phyloP scores from a whole-genome alignment of 768 basidiomycete species.

The Clathrus columnatus region DNA sequence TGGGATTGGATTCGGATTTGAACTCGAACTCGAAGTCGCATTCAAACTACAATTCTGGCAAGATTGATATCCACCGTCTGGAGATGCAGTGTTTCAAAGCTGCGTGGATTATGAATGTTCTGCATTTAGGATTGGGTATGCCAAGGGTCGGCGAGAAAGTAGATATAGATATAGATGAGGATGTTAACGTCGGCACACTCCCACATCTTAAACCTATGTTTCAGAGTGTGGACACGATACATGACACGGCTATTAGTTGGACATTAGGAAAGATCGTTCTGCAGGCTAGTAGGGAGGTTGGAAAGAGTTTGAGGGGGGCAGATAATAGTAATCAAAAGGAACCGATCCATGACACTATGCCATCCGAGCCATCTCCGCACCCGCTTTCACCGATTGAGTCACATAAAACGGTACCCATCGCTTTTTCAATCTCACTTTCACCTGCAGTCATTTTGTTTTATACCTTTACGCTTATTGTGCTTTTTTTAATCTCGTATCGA shows the following conservation, averaged over 20 bases:
- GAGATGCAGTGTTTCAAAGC: constrained; percentile 99
- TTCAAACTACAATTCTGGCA: constrained; percentile 25
- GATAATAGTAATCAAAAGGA: neutral
- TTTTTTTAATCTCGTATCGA: constrained; percentile 7
- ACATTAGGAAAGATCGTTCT: constrained; percentile 98
- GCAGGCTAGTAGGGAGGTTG: constrained; percentile 84
- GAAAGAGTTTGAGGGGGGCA: neutral
- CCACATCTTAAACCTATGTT: constrained; percentile 53
- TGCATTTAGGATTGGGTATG: constrained; percentile 93
- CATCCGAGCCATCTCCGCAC: constrained; percentile 34
- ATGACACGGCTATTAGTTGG: constrained; percentile 93
- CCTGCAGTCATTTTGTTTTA: constrained; percentile 21
- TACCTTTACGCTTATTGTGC: constrained; percentile 1
- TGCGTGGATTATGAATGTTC: constrained; percentile 92
- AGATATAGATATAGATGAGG: neutral
- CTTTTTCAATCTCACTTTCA: constrained; percentile 56
- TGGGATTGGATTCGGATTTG: too few relatives aligned
- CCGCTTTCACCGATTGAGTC: constrained; percentile 63
- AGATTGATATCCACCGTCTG: constrained; percentile 66
- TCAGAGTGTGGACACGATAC: constrained; percentile 88
- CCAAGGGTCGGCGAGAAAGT: constrained; percentile 78
- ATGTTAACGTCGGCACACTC: neutral
- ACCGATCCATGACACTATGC: too few relatives aligned
- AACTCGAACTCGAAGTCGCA: constrained; percentile 24
- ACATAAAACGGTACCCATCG: constrained; percentile 47